Base-by-base conservation (phyloP, 1,139 yeast species). In the Zygotorulaspora mrakii region DNA sequence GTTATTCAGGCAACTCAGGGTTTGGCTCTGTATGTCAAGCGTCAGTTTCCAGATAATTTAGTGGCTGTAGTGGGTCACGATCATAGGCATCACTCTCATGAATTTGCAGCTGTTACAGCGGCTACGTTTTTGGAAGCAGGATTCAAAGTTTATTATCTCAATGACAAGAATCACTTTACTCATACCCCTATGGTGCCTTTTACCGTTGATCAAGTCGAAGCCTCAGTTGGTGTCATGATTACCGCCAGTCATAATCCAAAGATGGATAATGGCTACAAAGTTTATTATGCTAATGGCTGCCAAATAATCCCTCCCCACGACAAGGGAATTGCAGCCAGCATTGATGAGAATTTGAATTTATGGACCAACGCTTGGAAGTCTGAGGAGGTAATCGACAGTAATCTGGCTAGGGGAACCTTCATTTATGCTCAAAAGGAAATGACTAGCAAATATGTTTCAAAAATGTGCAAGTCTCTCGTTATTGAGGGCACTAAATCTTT, bases 221-320 rank as follows among this genome's bases (percentile, higher is more conserved):
- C 95, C 0, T 68, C 80, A 0, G 87, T 81, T 37, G 98, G 97
- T 24, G 84, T 91, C 1, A 91, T 91, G 97, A 78, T 91, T 33
- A 91, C 98, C 0, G 97, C 98, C 0, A 85, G 95, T 39, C 98
- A 91, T 62, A 91, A 91, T 57, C 97, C 97, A 0, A 94, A 91
- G 10, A 70, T 72, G 48, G 97, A 89, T 59, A 91, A 91, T 57
- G 98, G 98, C 0, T 91, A 87, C 66, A 91, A 91, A 58, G 97
- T 91, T 0, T 89, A 91, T 66, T 87, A 94, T 76, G 70, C 74
- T 11, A 91, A 91, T 57, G 97, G 96, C 4, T 89, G 97, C 61
- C 97, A 91, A 61, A 91, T 91, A 48, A 87, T 89, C 35, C 94
- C 96, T 1, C 97, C 97, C 0, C 86, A 82, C 56, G 97, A 91